Evolutionary conservation across 2,329 filamentous ascomycete genomes (phyloP), one percentile per base, ranked within the genome.

Genomic region (Xylariales sp.): DNA sequence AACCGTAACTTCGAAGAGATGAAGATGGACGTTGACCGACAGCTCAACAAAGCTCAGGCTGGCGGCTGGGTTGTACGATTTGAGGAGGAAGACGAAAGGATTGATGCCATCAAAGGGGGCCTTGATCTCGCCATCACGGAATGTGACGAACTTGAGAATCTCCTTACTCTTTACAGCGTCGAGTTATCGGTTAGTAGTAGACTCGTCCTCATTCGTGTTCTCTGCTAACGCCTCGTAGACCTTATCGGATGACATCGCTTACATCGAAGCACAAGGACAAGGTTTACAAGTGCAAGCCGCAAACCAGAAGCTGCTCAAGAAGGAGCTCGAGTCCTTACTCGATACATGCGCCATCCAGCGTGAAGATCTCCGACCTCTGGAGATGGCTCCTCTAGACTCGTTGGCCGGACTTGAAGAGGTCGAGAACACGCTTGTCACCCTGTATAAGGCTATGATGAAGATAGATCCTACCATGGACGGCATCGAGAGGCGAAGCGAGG

Each of bases 231-330:
- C n/a, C 4, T 12, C 20, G 18, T 56, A 94, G 85, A 97, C 90
- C 36, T 74, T 98, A 21, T 89, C 90, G 43, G 91, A 97, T 37
- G 93, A 98, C 55, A 94, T 98, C 53, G 84, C 89, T 3, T 97
- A 94, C 59, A 97, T 98, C 50, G 93, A 98, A 67, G 89, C 93
- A 2, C 93, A 98, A 63, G 90, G 88, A 5, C 91, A 98, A 65
- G 93, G 93, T 70, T 70, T 98, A 34, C 93, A 98, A 57, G 91
- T 98, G 5, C 93, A 97, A 64, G 91, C 91, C 15, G 88, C 93
- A 29, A 98, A 98, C 55, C 93, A 98, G 61, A 95, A 95, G 61
- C 76, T 95, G 20, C 75, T 98, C 34, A 88, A 91, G 61, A 87
- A 84, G 48, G 93, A 98, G 62, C 75, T 98, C 2, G 82, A 94